Evolutionary conservation across 176 grass and related monocot species (phyloP), one percentile per base, ranked within the genome.

Genomic region (Saccharum spontaneum): DNA sequence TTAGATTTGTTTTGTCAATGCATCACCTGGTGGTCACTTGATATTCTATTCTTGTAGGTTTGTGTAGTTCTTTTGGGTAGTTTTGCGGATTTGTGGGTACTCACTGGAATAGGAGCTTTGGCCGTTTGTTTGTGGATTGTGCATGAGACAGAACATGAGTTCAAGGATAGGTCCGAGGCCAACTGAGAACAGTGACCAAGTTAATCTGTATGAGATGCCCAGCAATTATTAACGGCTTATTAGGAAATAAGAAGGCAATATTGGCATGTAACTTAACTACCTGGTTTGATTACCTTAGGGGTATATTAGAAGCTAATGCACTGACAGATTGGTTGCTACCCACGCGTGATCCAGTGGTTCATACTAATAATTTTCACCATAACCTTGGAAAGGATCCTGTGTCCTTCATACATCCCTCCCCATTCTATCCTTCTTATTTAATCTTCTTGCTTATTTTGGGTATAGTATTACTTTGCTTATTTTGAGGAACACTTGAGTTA

Each of bases 241-340:
- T 70, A 34, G 38, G 49, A 78, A 78, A 70, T 59, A 36, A 48
- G 41, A 48, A 49, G n/a, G 24, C 71, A 18, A 18, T 49, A 16
- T 74, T 71, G 28, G 8, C 66, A 71, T 46, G 49, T 38, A n/a
- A 60, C n/a, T 8, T 62, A 71, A 61, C 66, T 3, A 10, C 37
- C 26, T 38, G 43, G n/a, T 30, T 60, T 69, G 36, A 70, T 78
- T 79, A 61, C 37, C 75, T 78, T 78, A 28, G 28, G 69, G 4
- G 59, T 83, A 17, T 28, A 74, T 46, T 40, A 48, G 17, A 17
- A 28, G 41, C 52, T 28, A 24, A 63, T 83, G 55, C 81, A 65
- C 62, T 65, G 26, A 65, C 24, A 65, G 62, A 30, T 30, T 65
- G 43, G 26, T 31, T 48, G 13, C 13, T 26, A 46, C 60, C 60